phyloP scores from a whole-genome alignment of 2,329 filamentous ascomycete genomes.

The Cladophialophora psammophila region DNA sequence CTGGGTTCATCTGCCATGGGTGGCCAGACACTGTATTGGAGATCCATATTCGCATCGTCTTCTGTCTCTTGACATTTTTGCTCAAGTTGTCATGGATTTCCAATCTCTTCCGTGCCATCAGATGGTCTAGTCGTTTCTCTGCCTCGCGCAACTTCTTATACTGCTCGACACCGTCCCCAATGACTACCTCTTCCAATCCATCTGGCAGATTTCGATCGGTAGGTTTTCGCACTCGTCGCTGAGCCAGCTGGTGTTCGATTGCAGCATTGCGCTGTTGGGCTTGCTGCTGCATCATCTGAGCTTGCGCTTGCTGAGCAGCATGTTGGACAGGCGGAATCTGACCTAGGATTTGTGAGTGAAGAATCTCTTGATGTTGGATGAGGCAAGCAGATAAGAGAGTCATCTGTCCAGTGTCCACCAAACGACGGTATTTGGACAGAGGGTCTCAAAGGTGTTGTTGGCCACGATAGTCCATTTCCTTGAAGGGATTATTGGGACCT shows the following conservation, averaged over 20 bases:
- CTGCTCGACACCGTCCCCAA: conserved; percentile 80
- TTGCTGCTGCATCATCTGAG: conserved; percentile 37
- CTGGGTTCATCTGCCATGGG: conserved; percentile 81
- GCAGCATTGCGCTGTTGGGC: conserved; percentile 39
- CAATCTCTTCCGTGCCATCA: conserved; percentile 91
- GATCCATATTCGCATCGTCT: conserved; percentile 90
- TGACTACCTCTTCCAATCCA: conserved; percentile 80
- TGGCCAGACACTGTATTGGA: conserved; percentile 95
- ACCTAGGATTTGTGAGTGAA: conserved; percentile 27
- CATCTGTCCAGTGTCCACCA: conserved; percentile 17
- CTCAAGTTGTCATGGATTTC: conserved; percentile 85
- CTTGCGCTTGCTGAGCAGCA: conserved; percentile 38
- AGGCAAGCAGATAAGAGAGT: conserved; percentile 6
- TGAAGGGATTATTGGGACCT: background rate
- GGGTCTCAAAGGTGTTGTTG: background rate
- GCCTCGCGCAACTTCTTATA: conserved; percentile 86
- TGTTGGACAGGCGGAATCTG: conserved; percentile 34
- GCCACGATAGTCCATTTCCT: background rate
- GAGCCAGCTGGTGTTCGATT: conserved; percentile 56
- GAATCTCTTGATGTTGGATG: conserved; percentile 9
- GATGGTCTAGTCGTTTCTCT: conserved; percentile 87
- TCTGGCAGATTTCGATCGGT: conserved; percentile 96
- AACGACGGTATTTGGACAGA: conserved; percentile 6
- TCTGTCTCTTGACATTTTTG: conserved; percentile 77
- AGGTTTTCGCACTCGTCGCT: conserved; percentile 84